Evolutionary conservation across 441 rosid genomes (phyloP).

Genomic region (Erysimum cheiri): DNA sequence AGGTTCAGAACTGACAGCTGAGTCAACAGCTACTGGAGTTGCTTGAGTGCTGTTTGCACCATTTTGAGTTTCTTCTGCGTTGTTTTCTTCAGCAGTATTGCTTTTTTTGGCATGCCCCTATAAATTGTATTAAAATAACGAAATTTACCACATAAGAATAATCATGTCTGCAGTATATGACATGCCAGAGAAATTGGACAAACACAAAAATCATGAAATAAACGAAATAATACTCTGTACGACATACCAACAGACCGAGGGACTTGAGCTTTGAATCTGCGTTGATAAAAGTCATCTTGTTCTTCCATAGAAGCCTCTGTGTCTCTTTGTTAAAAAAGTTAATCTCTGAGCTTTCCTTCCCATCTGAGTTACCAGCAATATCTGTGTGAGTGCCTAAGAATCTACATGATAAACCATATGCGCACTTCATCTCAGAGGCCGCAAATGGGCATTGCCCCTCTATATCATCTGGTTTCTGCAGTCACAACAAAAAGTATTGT

Average conservation of each 20-base stretch:
- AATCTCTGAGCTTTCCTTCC: constrained; percentile 50
- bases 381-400: constrained; percentile 70
- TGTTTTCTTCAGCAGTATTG: constrained; percentile 52
- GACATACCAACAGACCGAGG: constrained; percentile 78
- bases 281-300: constrained; percentile 70
- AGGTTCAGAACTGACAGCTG: constrained; percentile 46
- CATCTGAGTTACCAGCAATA: constrained; percentile 28
- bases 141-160: neutral
- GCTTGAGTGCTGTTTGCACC: constrained; percentile 34
- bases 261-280: constrained; percentile 74
- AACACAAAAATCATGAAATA: neutral
- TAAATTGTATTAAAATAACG: constrained; percentile 23
- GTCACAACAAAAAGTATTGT: neutral
- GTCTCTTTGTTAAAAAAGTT: constrained; percentile 79
- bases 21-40: constrained; percentile 35
- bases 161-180: neutral
- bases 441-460: constrained; percentile 88
- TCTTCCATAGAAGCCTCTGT: constrained; percentile 91
- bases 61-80: constrained; percentile 37
- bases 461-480: constrained; percentile 87
- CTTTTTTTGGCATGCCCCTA: constrained; percentile 57
- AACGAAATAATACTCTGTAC: neutral
- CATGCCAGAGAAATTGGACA: constrained; percentile 7
- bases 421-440: constrained; percentile 58
- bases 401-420: constrained; percentile 86